Percentiles rank a stretch among this genome's conserved stretches.
phyloP scores from a whole-genome alignment of 495 filamentous ascomycete genomes.

The Oidiodendron maius region DNA sequence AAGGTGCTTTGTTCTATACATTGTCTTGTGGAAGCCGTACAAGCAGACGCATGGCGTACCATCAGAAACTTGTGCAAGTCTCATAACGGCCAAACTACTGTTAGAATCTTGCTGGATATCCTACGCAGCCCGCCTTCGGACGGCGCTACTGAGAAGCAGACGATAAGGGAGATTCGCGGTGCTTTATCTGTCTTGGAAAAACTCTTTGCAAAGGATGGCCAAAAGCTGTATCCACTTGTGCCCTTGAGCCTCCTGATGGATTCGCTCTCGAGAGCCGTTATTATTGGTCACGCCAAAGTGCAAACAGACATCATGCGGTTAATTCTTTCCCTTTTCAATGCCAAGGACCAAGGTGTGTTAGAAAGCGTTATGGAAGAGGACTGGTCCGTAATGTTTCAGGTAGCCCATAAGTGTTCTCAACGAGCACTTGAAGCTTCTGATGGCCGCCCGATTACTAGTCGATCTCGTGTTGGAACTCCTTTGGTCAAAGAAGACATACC shows the following conservation, averaged over 20 bases:
- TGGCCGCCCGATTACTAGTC: conserved; percentile 12
- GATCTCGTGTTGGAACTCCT: conserved; percentile 6
- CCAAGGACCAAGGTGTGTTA: conserved; percentile 34
- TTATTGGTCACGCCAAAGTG: conserved; percentile 42
- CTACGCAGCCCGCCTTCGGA: conserved; percentile 41
- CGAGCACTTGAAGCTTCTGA: conserved; percentile 18
- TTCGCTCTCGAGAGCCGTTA: conserved; percentile 50
- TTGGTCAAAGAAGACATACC: conserved; percentile 10
- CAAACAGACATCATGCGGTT: conserved; percentile 53
- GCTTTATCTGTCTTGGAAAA: conserved; percentile 64
- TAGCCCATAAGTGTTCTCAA: conserved; percentile 35
- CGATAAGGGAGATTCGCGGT: conserved; percentile 57
- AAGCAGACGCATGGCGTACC: conserved; percentile 68
- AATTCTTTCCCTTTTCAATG: conserved; percentile 42
- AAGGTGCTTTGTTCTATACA: conserved; percentile 80
- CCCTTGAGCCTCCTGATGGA: conserved; percentile 50
- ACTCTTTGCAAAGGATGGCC: conserved; percentile 49
- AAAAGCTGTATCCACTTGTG: conserved; percentile 57
- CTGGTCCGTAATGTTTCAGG: conserved; percentile 43
- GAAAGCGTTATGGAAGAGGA: conserved; percentile 44
- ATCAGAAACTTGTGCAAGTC: conserved; percentile 74
- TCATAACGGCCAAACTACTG: conserved; percentile 66
- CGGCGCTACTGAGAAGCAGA: conserved; percentile 47
- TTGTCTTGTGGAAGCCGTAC: conserved; percentile 61
- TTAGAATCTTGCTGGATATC: conserved; percentile 58